Evolutionary conservation across 2,329 filamentous ascomycete genomes (phyloP).

Genomic region (Paramyrothecium sp.): DNA sequence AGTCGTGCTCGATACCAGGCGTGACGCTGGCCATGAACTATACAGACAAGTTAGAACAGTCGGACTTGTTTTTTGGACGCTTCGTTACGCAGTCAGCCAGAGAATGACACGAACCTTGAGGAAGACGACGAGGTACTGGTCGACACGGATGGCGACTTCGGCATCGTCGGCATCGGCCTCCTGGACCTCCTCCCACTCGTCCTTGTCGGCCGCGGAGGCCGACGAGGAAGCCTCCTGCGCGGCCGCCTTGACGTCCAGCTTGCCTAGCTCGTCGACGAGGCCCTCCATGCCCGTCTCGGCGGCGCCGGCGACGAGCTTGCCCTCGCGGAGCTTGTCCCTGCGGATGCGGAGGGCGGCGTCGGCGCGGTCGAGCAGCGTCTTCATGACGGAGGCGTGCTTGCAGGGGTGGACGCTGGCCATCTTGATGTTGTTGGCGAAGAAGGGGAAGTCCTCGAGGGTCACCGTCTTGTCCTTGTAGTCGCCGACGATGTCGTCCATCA

Average conservation of each 20-base stretch:
- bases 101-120: conserved; percentile 62
- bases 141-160: conserved; percentile 80
- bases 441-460: conserved; percentile 95
- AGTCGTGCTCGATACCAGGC: conserved; percentile 95
- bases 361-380: conserved; percentile 90
- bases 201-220: conserved; percentile 42
- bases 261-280: conserved; percentile 76
- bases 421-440: conserved; percentile 87
- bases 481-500: conserved; percentile 97
- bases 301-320: conserved; percentile 38
- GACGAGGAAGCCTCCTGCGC: conserved; percentile 38
- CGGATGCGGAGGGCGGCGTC: conserved; percentile 90
- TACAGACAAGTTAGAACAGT: background rate
- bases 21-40: conserved; percentile 85
- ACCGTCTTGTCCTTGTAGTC: conserved; percentile 99
- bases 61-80: background rate
- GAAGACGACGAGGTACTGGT: conserved; percentile 86
- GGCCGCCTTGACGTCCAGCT: conserved; percentile 53
- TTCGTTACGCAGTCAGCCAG: background rate
- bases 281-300: conserved; percentile 71
- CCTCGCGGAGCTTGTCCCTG: conserved; percentile 72
- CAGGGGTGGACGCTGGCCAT: conserved; percentile 97
- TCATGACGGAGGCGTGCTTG: conserved; percentile 98
- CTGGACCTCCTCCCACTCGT: conserved; percentile 67
- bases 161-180: conserved; percentile 62